Base-by-base conservation (phyloP, 768 basidiomycete species). In the Galerina marginata region DNA sequence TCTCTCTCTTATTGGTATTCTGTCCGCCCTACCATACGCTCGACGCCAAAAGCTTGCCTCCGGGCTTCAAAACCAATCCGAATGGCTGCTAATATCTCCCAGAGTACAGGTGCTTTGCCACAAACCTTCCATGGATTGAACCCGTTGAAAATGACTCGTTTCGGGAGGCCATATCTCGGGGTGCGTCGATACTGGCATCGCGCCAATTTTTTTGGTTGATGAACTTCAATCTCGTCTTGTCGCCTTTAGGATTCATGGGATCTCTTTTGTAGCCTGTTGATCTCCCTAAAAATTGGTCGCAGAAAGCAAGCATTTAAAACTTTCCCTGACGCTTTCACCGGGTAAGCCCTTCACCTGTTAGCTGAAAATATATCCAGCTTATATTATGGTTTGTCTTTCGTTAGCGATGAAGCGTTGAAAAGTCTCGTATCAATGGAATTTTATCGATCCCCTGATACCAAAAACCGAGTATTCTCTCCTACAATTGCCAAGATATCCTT, bases 351-450 rank as follows among this genome's bases (percentile, higher is more conserved):
- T 20, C 16, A 38, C 9, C 11, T 16, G 6, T 42, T 36, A 26
- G 5, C 16, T 15, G 5, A 20, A 3, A n/a, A n/a, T 11, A 15
- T 9, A 47, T 33, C 16, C 25, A 29, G 6, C 16, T 33, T 10
- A 10, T 37, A 36, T 20, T 45, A 16, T 10, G 7, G 37, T 47
- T 40, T 58, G 29, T 9, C n/a, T 9, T 45, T n/a, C n/a, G 15
- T 26, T 29, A 62, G 61, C 29, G 38, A 55, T n/a, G 61, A 62
- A 38, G 61, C 61, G 10, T 1, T 62, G 25, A 54, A 58, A 37
- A 51, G 53, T 29, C 48, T 62, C 23, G 57, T 45, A 9, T 58
- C 57, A 23, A 16, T 62, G 12, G 54, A 59, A 36, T 44, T 59
- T 26, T 25, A 54, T 15, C 38, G 61, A 14, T 54, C 61, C 4